Evolutionary conservation across 208 protist genomes (phyloP), one percentile per base, ranked within the genome.

Genomic region (Strigomonas culicis): DNA sequence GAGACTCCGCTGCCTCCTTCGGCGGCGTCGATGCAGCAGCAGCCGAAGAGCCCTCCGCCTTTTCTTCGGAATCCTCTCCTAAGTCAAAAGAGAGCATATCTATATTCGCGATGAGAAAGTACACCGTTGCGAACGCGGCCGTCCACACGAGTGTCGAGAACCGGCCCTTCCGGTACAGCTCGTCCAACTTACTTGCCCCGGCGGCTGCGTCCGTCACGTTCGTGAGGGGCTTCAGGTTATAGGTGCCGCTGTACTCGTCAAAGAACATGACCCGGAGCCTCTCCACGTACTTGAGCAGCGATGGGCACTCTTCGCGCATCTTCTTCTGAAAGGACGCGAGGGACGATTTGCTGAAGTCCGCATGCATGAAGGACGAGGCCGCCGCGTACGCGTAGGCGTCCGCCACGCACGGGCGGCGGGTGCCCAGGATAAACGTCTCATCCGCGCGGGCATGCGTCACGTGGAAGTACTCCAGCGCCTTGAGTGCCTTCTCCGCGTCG

Each of bases 301-400:
- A 64, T 19, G 86, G 76, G 67, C 80, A 93, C 50, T 76, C 74
- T 15, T 78, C 72, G 59, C 67, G 70, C 19, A 91, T 59, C 11
- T 52, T 32, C 22, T 72, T 72, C 72, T 86, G 81, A 53, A 84
- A 79, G 8, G 53, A 31, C 4, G 13, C 61, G 28, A 51, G 28
- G 19, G 39, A 41, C 17, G 59, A 39, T 32, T 34, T 53, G n/a
- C 61, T 73, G 22, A 88, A 74, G 68, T 92, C 79, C 4, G 86
- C 81, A 66, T 95, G 90, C 17, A 93, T 47, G 36, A 92, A 90
- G 43, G 64, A 79, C 6, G 90, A 93, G 3, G 68, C 81, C 4
- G 77, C 84, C 10, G 84, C 86, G 68, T 89, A 95, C 24, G 72
- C 86, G 50, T 89, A 74, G 0, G 82, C 86, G 70, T 95, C 90